Evolutionary conservation across 1,284 basidiomycete species (phyloP), one percentile per base, ranked within the genome.

Genomic region (Nidula niveotomentosa): DNA sequence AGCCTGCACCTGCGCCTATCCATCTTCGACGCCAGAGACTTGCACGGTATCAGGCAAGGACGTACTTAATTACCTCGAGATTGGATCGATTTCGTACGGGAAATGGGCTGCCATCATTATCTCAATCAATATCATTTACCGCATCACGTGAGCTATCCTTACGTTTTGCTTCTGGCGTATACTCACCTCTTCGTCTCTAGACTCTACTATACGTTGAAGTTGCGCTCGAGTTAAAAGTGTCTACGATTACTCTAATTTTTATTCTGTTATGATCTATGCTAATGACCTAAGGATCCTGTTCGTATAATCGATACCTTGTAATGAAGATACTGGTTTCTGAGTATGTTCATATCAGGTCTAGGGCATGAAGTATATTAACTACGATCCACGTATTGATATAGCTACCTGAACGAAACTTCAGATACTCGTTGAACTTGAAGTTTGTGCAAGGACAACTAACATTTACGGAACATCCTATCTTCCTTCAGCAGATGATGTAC

Each of bases 41-140:
- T 76, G 75, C 53, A 74, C 71, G 1, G 69, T 77, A 1, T 73
- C 73, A 1, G 75, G 75, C 3, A 65, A 66, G 12, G 74, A 77
- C 54, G 67, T 77, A 1, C 61, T 77, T 9, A 43, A 59, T 1
- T 74, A 76, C 55, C 69, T 76, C 6, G 71, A 73, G 8, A 73
- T 75, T 36, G 67, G 64, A 18, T 43, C 54, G 0, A 66, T 75
- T 13, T 68, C 66, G 8, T 75, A 74, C 48, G 68, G 65, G 4
- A 70, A 70, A 51, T 76, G 74, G 73, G 62, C 64, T 6, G 70
- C 60, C 7, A 73, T 76, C 45, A 53, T 75, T 6, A 53, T 75
- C 10, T 64, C 60, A 0, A 75, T 76, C 36, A 66, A 65, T 30
- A 44, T 73, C 9, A 66, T 76, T 23, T 75, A 69, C 61, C 68